Percentiles rank a stretch among this genome's conserved stretches.
phyloP scores from a whole-genome alignment of 2,329 filamentous ascomycete species.

The Fusarium ambrosium region DNA sequence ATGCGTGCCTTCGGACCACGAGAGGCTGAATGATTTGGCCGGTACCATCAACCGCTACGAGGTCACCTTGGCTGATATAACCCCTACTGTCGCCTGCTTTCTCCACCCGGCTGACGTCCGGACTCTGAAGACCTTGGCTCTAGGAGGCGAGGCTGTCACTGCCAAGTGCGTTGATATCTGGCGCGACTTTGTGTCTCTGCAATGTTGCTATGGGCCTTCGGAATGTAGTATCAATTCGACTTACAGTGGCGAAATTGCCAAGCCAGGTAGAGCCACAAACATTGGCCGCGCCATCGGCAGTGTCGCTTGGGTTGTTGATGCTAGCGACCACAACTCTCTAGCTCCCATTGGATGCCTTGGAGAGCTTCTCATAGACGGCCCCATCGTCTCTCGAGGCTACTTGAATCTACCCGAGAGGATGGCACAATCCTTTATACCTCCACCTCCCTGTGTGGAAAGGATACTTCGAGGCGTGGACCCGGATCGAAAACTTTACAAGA shows the following conservation, averaged over 20 bases:
- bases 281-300: slow-evolving; percentile 34
- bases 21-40: slow-evolving; percentile 30
- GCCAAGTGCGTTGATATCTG: slow-evolving; percentile 35
- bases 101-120: slow-evolving; percentile 24
- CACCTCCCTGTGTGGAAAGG: neutral
- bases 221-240: slow-evolving; percentile 38
- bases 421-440: slow-evolving; percentile 24
- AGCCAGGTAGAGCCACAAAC: slow-evolving; percentile 32
- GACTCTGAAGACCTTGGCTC: slow-evolving; percentile 28
- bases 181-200: slow-evolving; percentile 33
- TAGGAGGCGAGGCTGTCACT: slow-evolving; percentile 35
- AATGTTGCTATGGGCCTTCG: slow-evolving; percentile 34
- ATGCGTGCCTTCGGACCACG: slow-evolving; percentile 36
- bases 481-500: slow-evolving; percentile 56
- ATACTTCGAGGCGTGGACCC: neutral
- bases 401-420: slow-evolving; percentile 33
- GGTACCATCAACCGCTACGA: slow-evolving; percentile 26
- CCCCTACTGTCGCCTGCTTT: slow-evolving; percentile 35
- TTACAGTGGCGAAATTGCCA: slow-evolving; percentile 14
- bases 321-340: slow-evolving; percentile 2
- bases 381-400: slow-evolving; percentile 38
- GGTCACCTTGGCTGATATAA: slow-evolving; percentile 33
- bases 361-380: slow-evolving; percentile 35
- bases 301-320: slow-evolving; percentile 33
- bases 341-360: slow-evolving; percentile 28